phyloP scores from a whole-genome alignment of 805 yeast genomes.

The Saccharomycopsis sp. region DNA sequence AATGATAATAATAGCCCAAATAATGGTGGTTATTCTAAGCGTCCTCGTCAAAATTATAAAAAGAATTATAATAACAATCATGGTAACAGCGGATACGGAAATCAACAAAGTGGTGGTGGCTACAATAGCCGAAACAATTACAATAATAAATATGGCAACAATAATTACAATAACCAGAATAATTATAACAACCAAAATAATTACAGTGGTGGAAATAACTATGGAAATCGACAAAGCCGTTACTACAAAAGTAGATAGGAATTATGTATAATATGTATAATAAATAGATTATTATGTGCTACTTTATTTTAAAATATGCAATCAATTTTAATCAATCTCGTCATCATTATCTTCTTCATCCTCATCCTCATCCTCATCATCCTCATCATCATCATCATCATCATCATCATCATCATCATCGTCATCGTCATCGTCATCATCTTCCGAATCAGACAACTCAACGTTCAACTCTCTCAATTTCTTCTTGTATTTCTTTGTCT shows the following conservation, averaged over 20 bases:
- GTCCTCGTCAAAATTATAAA: too few relatives aligned
- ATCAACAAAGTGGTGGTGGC: background rate
- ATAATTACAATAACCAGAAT: background rate
- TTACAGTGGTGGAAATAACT: background rate
- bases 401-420: conserved; percentile 49
- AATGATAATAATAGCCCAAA: background rate
- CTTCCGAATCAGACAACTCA: conserved; percentile 29
- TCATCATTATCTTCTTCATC: too few relatives aligned
- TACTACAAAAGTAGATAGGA: too few relatives aligned
- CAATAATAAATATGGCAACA: background rate
- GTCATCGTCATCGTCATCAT: conserved; percentile 50
- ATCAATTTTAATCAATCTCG: too few relatives aligned
- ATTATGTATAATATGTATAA: too few relatives aligned
- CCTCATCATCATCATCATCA: conserved; percentile 32
- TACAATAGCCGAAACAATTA: background rate
- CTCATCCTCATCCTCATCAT: too few relatives aligned
- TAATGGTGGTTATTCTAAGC: background rate
- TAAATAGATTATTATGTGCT: too few relatives aligned
- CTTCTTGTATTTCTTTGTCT: conserved; percentile 40
- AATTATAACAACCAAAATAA: background rate
- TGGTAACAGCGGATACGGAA: background rate
- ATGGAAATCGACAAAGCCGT: background rate
- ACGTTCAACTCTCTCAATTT: conserved; percentile 39
- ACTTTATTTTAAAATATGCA: too few relatives aligned
- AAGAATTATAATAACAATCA: background rate